Evolutionary conservation across 352 stramenopile species (phyloP).

Genomic region (Phytophthora multivora): DNA sequence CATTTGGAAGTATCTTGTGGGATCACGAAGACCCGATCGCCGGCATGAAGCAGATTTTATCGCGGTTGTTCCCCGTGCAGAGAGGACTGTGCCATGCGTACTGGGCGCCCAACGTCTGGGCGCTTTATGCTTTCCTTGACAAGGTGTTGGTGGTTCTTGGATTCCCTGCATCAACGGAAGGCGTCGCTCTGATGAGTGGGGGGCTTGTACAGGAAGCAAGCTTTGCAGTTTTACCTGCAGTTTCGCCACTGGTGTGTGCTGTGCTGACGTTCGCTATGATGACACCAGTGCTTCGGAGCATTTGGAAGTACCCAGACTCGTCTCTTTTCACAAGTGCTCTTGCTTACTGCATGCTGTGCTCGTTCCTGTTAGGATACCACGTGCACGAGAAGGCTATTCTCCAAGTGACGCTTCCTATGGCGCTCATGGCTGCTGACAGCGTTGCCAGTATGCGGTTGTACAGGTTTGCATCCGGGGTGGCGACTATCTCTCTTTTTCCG

Average conservation of each 20-base stretch:
- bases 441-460: conserved; percentile 87
- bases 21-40: conserved; percentile 50
- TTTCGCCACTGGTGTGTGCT: conserved; percentile 74
- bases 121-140: conserved; percentile 93
- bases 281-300: conserved; percentile 68
- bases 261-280: conserved; percentile 84
- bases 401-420: conserved; percentile 76
- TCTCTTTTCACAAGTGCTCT: conserved; percentile 81
- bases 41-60: conserved; percentile 89
- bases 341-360: conserved; percentile 92
- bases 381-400: conserved; percentile 99
- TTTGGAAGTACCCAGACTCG: conserved; percentile 82
- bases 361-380: conserved; percentile 98
- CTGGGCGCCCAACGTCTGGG: conserved; percentile 99
- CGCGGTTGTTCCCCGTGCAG: conserved; percentile 96
- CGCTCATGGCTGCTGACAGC: conserved; percentile 73
- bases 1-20: conserved; percentile 79
- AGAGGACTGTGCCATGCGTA: conserved; percentile 98
- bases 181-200: conserved; percentile 79
- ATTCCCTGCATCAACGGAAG: conserved; percentile 34
- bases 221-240: conserved; percentile 74
- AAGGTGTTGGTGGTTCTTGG: conserved; percentile 73
- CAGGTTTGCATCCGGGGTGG: conserved; percentile 67
- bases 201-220: conserved; percentile 82
- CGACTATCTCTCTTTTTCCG: conserved; percentile 83